phyloP scores from a whole-genome alignment of 2,329 filamentous ascomycete species.

The Chrysoporthe deuterocubensis region DNA sequence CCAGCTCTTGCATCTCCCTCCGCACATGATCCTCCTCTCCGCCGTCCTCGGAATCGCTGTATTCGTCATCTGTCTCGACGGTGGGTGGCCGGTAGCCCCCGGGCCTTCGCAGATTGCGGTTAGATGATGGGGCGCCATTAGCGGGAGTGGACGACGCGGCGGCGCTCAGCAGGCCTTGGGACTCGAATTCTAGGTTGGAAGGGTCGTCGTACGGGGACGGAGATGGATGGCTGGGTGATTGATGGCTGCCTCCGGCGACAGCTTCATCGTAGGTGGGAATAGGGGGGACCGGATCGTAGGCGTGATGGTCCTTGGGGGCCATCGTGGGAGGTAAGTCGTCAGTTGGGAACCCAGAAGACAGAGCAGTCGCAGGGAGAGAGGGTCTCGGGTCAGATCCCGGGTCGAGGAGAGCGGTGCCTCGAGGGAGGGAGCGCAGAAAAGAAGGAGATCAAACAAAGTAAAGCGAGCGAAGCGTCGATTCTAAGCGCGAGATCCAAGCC shows the following conservation, averaged over 20 bases:
- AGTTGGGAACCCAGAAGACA: not conserved
- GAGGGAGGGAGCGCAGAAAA: not conserved
- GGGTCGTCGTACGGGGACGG: conserved; percentile 60
- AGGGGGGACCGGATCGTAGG: conserved; percentile 68
- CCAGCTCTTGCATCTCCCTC: conserved; percentile 86
- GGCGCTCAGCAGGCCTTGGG: conserved; percentile 73
- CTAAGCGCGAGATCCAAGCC: not conserved
- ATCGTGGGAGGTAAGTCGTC: conserved; percentile 32
- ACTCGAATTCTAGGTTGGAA: conserved; percentile 58
- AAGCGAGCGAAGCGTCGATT: conserved; percentile 1
- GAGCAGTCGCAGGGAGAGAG: not conserved
- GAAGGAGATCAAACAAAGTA: not conserved
- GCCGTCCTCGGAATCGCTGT: conserved; percentile 50
- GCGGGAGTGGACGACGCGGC: conserved; percentile 46
- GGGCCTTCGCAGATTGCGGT: conserved; percentile 44
- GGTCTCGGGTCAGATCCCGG: not conserved
- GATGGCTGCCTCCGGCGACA: conserved; percentile 60
- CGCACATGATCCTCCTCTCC: conserved; percentile 69
- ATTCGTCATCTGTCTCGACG: conserved; percentile 76
- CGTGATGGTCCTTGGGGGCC: conserved; percentile 57
- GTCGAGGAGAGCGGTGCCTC: not conserved
- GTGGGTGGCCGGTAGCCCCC: conserved; percentile 77
- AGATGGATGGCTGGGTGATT: conserved; percentile 48
- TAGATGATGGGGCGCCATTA: conserved; percentile 33
- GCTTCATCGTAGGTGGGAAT: conserved; percentile 88